Conservation (phyloP, 768 basidiomycete species). For the Collybiopsis confluens region DNA sequence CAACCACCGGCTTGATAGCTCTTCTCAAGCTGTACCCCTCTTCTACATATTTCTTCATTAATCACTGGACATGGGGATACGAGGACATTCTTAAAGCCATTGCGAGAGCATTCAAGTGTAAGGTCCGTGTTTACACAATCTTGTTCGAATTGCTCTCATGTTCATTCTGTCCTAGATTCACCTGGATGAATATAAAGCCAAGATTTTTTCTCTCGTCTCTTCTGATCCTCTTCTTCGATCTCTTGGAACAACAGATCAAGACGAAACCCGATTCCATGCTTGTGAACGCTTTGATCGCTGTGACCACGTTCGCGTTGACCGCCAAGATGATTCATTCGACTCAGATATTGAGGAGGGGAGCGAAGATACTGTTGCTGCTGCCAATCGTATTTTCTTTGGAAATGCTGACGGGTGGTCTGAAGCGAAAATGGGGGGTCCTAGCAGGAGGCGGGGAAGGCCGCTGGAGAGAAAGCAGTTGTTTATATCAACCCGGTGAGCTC, state of each 20-base stretch:
- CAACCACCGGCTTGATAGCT: slow-evolving; percentile 59
- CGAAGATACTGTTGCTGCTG: background rate
- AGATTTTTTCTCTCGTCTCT: slow-evolving; percentile 49
- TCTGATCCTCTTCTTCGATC: slow-evolving; percentile 58
- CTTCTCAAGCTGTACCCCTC: slow-evolving; percentile 67
- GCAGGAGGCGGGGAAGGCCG: slow-evolving; percentile 18
- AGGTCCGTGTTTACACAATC: slow-evolving; percentile 31
- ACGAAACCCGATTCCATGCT: slow-evolving; percentile 82
- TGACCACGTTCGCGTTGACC: slow-evolving; percentile 44
- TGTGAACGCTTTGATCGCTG: slow-evolving; percentile 86
- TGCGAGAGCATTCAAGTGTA: slow-evolving; percentile 56
- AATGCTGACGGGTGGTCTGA: background rate
- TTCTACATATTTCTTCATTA: slow-evolving; percentile 78
- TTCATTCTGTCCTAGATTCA: slow-evolving; percentile 58
- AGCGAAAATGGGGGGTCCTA: background rate
- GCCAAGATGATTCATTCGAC: slow-evolving; percentile 8
- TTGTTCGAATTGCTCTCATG: background rate
- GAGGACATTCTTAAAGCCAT: slow-evolving; percentile 85
- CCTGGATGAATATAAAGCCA: slow-evolving; percentile 83
- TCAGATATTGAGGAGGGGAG: slow-evolving; percentile 7
- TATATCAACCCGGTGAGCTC: slow-evolving; percentile 83
- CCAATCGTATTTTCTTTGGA: background rate
- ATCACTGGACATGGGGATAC: slow-evolving; percentile 96
- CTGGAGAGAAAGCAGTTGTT: slow-evolving; percentile 56
- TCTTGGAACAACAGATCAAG: slow-evolving; percentile 57